Conservation (phyloP, 2,329 filamentous ascomycete genomes). For the Gaeumannomyces sp. region DNA sequence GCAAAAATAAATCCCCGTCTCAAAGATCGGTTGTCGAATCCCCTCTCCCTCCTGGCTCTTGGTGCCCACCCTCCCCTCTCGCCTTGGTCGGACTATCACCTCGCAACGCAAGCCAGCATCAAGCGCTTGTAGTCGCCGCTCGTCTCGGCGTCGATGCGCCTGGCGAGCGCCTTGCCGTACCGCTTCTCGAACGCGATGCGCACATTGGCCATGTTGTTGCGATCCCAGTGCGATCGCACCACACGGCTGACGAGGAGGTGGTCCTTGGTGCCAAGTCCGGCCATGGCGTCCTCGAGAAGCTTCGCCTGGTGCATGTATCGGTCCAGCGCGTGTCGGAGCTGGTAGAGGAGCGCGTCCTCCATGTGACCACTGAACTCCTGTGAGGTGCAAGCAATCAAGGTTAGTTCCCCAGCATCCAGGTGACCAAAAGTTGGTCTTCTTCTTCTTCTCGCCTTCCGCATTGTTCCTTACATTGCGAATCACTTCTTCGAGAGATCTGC, state of each 20-base stretch:
- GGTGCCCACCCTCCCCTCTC: no score
- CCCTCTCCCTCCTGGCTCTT: no score
- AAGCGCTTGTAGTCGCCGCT: constrained; percentile 75
- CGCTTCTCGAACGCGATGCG: constrained; percentile 69
- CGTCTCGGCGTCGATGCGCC: constrained; percentile 73
- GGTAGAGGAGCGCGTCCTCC: constrained; percentile 74
- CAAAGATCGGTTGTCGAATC: no score
- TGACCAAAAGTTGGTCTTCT: background rate
- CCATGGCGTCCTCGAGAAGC: constrained; percentile 81
- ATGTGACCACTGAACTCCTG: constrained; percentile 88
- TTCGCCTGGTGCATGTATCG: constrained; percentile 78
- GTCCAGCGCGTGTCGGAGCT: constrained; percentile 71
- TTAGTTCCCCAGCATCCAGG: background rate
- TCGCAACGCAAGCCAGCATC: constrained; percentile 60
- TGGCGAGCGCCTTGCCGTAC: constrained; percentile 61
- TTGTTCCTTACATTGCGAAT: constrained; percentile 56
- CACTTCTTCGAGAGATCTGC: constrained; percentile 62
- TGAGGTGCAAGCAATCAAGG: constrained; percentile 8
- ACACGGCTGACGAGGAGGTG: constrained; percentile 69
- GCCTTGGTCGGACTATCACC: background rate
- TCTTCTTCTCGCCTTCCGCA: background rate
- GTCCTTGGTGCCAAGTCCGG: constrained; percentile 82
- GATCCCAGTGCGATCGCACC: constrained; percentile 79
- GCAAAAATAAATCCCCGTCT: no score
- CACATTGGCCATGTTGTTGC: constrained; percentile 65